phyloP scores from a whole-genome alignment of 257 asterid genomes.

The Leptodermis oblonga region DNA sequence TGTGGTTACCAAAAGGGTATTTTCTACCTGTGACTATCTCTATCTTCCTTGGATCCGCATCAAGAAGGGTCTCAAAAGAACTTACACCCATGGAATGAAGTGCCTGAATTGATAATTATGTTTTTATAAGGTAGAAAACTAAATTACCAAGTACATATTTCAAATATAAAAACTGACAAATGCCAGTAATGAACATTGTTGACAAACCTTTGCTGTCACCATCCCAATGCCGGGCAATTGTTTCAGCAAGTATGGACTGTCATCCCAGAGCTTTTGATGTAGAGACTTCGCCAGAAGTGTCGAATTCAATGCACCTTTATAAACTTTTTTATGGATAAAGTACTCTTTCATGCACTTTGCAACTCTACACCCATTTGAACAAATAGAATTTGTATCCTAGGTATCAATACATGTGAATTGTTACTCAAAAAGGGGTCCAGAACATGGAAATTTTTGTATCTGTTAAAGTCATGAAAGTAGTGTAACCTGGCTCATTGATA shows the following conservation, averaged over 20 bases:
- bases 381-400: constrained; percentile 74
- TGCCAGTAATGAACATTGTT: not conserved
- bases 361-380: constrained; percentile 89
- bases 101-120: constrained; percentile 45
- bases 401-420: constrained; percentile 18
- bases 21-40: constrained; percentile 88
- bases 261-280: constrained; percentile 89
- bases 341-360: constrained; percentile 98
- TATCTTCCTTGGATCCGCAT: constrained; percentile 95
- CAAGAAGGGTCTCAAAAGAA: constrained; percentile 68
- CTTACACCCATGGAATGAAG: constrained; percentile 89
- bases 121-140: constrained; percentile 14
- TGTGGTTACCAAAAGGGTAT: constrained; percentile 93
- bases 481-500: constrained; percentile 90
- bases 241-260: constrained; percentile 90
- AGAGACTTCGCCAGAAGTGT: constrained; percentile 72
- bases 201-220: constrained; percentile 95
- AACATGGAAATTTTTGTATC: constrained; percentile 8
- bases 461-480: constrained; percentile 22
- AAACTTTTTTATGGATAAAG: constrained; percentile 66
- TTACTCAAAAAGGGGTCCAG: constrained; percentile 10
- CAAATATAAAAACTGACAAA: constrained; percentile 1
- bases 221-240: constrained; percentile 95
- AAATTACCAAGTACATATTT: not conserved
- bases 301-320: constrained; percentile 75